Conservation (phyloP, 163 green algal genomes). For the Chlorella variabilis region DNA sequence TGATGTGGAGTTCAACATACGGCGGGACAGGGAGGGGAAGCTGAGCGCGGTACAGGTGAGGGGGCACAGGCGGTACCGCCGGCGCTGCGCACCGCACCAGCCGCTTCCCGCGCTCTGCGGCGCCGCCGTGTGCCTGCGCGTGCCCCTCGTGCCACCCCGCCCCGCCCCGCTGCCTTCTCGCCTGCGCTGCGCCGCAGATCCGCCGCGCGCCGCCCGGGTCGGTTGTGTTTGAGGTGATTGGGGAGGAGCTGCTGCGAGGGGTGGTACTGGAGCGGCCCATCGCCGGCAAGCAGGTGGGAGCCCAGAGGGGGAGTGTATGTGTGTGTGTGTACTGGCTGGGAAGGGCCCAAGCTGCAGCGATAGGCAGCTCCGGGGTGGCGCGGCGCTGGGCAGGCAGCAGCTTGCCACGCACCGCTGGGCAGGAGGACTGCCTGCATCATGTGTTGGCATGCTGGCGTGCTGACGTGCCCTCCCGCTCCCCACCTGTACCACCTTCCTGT, state of each 20-base stretch:
- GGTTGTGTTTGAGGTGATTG: conserved; percentile 42
- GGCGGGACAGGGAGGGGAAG: conserved; percentile 25
- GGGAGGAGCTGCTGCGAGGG: conserved; percentile 17
- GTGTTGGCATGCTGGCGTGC: too few relatives aligned
- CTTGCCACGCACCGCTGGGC: too few relatives aligned
- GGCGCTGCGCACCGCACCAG: too few relatives aligned
- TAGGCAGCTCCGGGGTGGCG: too few relatives aligned
- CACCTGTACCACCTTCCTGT: background rate
- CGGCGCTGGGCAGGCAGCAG: too few relatives aligned
- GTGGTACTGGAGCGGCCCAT: conserved; percentile 42
- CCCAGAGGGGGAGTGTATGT: background rate
- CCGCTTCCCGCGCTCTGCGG: background rate
- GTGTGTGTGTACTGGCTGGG: too few relatives aligned
- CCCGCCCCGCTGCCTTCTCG: background rate
- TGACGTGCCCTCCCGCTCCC: too few relatives aligned
- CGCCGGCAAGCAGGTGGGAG: conserved; percentile 28
- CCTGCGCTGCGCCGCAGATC: conserved; percentile 20
- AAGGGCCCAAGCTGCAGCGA: too few relatives aligned
- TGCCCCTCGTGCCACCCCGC: background rate
- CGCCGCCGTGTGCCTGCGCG: background rate
- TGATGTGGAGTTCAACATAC: conserved; percentile 47
- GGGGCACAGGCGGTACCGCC: too few relatives aligned
- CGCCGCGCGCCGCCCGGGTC: conserved; percentile 29
- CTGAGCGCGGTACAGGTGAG: conserved; percentile 22
- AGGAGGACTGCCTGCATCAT: too few relatives aligned